A percentile compares a stretch with the other conserved stretches of the same genome.
These are phyloP conservation scores for Cymbopogon flexuosus DNA, from an alignment of 202 grass and related monocot species.

Conservation along the genomic window DNA sequence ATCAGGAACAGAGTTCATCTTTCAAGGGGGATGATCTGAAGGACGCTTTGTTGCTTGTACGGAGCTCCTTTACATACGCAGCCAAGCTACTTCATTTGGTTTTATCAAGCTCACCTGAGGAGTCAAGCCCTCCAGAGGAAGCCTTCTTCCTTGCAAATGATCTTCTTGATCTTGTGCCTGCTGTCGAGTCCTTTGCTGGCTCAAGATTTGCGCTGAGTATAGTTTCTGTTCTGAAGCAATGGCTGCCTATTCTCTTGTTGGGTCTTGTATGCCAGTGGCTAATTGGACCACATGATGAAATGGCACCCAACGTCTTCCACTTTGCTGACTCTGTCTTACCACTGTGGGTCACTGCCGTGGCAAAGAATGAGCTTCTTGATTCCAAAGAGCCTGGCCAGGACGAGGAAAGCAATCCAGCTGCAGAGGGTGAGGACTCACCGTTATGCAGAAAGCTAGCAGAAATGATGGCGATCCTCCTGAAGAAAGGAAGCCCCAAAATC, in stretches of 20 bases:
- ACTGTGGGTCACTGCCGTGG: constrained; percentile 56
- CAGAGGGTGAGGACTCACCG: neutral
- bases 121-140: constrained; percentile 35
- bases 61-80: constrained; percentile 77
- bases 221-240: constrained; percentile 57
- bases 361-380: constrained; percentile 50
- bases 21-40: constrained; percentile 54
- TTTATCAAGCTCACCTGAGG: constrained; percentile 44
- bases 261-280: constrained; percentile 60
- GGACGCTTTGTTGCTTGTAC: constrained; percentile 50
- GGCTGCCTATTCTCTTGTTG: constrained; percentile 75
- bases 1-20: constrained; percentile 31
- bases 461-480: constrained; percentile 53
- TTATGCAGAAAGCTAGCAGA: constrained; percentile 59
- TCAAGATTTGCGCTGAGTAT: constrained; percentile 43
- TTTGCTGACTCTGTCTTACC: constrained; percentile 44
- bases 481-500: constrained; percentile 68
- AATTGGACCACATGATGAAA: constrained; percentile 32
- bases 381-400: constrained; percentile 36
- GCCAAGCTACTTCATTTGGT: constrained; percentile 78
- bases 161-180: constrained; percentile 73
- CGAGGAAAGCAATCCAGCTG: constrained; percentile 24
- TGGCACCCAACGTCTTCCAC: constrained; percentile 22
- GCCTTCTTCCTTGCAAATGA: constrained; percentile 68
- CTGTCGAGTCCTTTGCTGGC: constrained; percentile 53